Evolutionary conservation across 2,329 filamentous ascomycete species (phyloP).

Genomic region (Thelonectria olida): DNA sequence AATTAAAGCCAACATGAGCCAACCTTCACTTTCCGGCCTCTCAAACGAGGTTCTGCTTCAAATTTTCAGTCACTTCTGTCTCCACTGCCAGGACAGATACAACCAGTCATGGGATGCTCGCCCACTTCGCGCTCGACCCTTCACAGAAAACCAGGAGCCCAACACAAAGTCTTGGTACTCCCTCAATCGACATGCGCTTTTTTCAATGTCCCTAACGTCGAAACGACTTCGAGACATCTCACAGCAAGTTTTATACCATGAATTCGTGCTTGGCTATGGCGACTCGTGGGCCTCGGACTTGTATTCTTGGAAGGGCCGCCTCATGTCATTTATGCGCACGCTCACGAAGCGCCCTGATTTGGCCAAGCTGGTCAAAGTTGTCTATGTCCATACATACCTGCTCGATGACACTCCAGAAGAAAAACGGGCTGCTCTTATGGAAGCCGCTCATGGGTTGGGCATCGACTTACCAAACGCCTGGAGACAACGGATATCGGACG

Average conservation of each 20-base stretch:
- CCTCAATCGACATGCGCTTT: conserved; percentile 11
- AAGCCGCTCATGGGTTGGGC: conserved; percentile 8
- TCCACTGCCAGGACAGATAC: conserved; percentile 12
- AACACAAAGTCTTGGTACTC: conserved; percentile 12
- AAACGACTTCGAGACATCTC: conserved; percentile 7
- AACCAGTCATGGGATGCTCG: conserved; percentile 11
- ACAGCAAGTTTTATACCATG: conserved; percentile 16
- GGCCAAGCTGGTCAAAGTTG: conserved; percentile 5
- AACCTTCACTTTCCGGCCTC: no score
- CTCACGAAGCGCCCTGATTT: conserved; percentile 5
- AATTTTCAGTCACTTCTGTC: conserved; percentile 17
- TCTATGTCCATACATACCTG: not conserved
- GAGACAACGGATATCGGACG: not conserved
- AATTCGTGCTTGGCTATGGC: conserved; percentile 13
- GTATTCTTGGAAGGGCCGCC: conserved; percentile 12
- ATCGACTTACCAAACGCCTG: conserved; percentile 11
- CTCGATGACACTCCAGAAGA: not conserved
- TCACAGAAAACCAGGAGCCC: not conserved
- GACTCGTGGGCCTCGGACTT: conserved; percentile 6
- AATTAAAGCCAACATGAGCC: no score
- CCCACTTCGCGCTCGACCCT: not conserved
- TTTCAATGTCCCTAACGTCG: conserved; percentile 8
- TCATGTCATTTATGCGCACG: conserved; percentile 16
- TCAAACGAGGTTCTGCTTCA: not conserved
- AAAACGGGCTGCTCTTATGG: not conserved